Base-by-base conservation (phyloP, 768 basidiomycete species). In the Russula earlei region DNA sequence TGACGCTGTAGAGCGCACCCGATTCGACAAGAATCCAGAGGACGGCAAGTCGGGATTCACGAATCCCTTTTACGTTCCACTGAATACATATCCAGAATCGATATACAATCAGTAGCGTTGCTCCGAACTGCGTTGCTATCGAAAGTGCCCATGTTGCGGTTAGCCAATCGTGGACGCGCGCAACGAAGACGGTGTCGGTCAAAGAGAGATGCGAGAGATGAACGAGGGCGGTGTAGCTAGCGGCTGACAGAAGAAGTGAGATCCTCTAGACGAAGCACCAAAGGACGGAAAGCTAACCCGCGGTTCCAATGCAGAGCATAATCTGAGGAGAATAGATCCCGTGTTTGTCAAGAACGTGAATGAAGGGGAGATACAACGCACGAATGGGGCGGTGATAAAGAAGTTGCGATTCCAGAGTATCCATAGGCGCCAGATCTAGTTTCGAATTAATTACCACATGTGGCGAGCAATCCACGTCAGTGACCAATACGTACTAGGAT, bases 11-110 rank as follows among this genome's bases (percentile, higher is more conserved):
- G n/a, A 55, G 29, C 17, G 58, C 58, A 19, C 58, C 58, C 9
- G 54, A 59, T 34, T 59, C 58, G 36, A 59, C 54, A 20, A 59
- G 33, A 15, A 50, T 59, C 58, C 54, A 55, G 41, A 59, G 48
- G n/a, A 49, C 3, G 14, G 36, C 11, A 2, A 55, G 40, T n/a
- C 48, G 52, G 12, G 53, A 36, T 40, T 25, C 33, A 4, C 50
- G 34, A 14, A 33, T 33, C 2, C 42, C 36, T 2, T 38, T 14
- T 15, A 43, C n/a, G 43, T 12, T 50, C 42, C 42, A 38, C 10
- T 8, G 17, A 19, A 44, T 25, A 4, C 47, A 37, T 11, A 3
- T 36, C 58, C 54, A 59, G 36, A 59, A 20, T 9, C 42, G 40
- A 42, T 55, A 56, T 5, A 40, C 48, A 20, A 59, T 59, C 20